These are phyloP conservation scores for Podospora pseudoanserina DNA, from an alignment of 495 filamentous ascomycete species.

Conservation along the genomic window DNA sequence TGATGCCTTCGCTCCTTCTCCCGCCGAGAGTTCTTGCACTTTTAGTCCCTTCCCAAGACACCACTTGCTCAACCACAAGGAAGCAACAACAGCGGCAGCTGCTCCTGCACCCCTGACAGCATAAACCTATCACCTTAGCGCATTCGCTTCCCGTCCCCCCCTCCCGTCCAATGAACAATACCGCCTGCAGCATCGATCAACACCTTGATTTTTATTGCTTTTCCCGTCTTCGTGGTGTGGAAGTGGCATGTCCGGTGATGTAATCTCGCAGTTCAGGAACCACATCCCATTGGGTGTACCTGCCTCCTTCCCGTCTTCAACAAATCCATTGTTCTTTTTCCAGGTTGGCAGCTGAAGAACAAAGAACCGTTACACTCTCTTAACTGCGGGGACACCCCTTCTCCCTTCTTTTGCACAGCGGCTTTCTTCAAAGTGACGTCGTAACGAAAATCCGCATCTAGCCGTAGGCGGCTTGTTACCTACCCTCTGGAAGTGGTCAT, in stretches of 20 bases:
- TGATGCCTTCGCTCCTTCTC: background rate
- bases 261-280: background rate
- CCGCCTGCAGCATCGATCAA: background rate
- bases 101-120: background rate
- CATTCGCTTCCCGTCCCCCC: background rate
- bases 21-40: background rate
- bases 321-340: too few relatives aligned
- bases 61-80: too few relatives aligned
- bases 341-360: too few relatives aligned
- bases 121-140: background rate
- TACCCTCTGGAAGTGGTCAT: too few relatives aligned
- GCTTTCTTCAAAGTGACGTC: too few relatives aligned
- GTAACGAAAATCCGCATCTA: too few relatives aligned
- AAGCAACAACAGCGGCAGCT: background rate
- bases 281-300: background rate
- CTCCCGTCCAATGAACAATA: background rate
- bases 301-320: too few relatives aligned
- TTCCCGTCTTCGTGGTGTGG: background rate
- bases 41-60: background rate
- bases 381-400: too few relatives aligned
- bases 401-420: too few relatives aligned
- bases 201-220: background rate
- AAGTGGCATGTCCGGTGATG: background rate
- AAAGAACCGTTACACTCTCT: too few relatives aligned
- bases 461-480: too few relatives aligned